These are phyloP conservation scores for Cardiospermum halicacabum DNA, from an alignment of 345 rosid species.

Conservation along the genomic window DNA sequence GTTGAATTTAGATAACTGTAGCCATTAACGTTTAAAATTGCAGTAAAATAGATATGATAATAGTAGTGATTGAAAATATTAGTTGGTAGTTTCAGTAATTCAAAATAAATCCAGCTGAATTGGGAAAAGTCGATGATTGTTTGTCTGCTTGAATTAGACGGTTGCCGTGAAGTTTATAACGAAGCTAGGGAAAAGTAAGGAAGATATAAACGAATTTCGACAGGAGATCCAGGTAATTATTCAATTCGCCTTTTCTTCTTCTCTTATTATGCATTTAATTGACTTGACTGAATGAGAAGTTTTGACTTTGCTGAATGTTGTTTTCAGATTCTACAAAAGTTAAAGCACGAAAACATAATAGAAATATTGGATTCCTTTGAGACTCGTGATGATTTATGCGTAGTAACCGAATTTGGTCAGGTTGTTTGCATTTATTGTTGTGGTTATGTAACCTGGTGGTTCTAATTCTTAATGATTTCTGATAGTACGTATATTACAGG, in stretches of 20 bases:
- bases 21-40: no score
- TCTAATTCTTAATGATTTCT: constrained; percentile 6
- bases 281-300: no score
- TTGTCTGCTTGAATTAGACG: constrained; percentile 51
- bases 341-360: constrained; percentile 91
- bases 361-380: constrained; percentile 98
- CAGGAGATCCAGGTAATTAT: constrained; percentile 87
- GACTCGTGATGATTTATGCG: constrained; percentile 90
- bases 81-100: no score
- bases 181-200: constrained; percentile 92
- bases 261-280: no score
- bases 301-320: no score
- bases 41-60: no score
- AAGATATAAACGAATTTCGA: constrained; percentile 78
- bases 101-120: no score
- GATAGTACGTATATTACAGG: no score
- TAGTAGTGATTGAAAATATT: no score
- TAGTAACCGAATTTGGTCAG: constrained; percentile 96
- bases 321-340: constrained; percentile 83
- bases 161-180: constrained; percentile 96
- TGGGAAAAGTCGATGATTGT: no score
- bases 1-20: no score
- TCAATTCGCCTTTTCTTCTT: neutral
- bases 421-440: constrained; percentile 38
- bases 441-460: no score